These are phyloP conservation scores for Diaporthe aspalathi DNA, from an alignment of 2,329 filamentous ascomycete species.

Conservation along the genomic window DNA sequence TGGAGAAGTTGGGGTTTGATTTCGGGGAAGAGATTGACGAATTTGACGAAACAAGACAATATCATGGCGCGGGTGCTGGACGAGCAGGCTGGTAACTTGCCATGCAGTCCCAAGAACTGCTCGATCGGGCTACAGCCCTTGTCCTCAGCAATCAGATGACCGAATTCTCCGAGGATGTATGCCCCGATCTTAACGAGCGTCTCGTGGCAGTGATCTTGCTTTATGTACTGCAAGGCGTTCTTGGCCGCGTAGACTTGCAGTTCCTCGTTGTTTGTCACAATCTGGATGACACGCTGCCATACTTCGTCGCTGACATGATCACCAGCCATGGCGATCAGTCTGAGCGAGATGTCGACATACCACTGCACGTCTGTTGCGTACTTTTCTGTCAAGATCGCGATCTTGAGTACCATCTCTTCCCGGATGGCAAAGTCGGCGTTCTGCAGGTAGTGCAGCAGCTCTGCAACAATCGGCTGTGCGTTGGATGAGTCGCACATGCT, in stretches of 20 bases:
- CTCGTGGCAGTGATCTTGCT: slow-evolving; percentile 93
- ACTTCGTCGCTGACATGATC: slow-evolving; percentile 99
- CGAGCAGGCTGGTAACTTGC: slow-evolving; percentile 89
- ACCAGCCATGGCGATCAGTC: slow-evolving; percentile 94
- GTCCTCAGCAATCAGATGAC: slow-evolving; percentile 93
- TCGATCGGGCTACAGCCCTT: slow-evolving; percentile 95
- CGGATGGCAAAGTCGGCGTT: slow-evolving; percentile 97
- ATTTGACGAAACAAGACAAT: slow-evolving; percentile 95
- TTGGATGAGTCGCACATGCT: slow-evolving; percentile 99
- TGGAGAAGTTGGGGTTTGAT: slow-evolving; percentile 95
- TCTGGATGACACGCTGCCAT: slow-evolving; percentile 98
- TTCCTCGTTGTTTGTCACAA: slow-evolving; percentile 99
- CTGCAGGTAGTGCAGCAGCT: slow-evolving; percentile 93
- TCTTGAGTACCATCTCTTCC: slow-evolving; percentile 99
- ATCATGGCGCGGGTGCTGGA: slow-evolving; percentile 93
- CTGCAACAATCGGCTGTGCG: slow-evolving; percentile 90
- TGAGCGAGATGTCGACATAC: slow-evolving; percentile 98
- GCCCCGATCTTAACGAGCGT: slow-evolving; percentile 97
- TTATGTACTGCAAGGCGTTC: slow-evolving; percentile 91
- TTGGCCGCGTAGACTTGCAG: slow-evolving; percentile 96
- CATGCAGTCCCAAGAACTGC: slow-evolving; percentile 92
- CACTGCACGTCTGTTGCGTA: slow-evolving; percentile 98
- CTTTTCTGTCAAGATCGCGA: slow-evolving; percentile 97
- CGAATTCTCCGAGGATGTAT: slow-evolving; percentile 96
- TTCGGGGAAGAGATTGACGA: slow-evolving; percentile 97